Evolutionary conservation across 164 flowering plant species (phyloP), one percentile per base, ranked within the genome.

Genomic region (Nymphaea colorata): DNA sequence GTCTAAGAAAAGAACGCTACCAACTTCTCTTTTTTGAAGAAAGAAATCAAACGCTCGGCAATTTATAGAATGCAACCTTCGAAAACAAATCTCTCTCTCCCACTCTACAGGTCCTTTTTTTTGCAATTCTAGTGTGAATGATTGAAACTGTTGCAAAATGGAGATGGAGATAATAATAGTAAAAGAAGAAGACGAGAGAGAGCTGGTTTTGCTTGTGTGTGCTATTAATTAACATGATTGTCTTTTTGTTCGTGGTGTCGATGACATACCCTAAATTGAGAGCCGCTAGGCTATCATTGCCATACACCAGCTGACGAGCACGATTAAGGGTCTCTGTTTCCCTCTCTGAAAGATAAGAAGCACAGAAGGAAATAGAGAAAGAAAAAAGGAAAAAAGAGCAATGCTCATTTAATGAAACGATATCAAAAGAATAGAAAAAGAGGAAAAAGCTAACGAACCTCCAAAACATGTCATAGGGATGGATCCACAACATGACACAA

Each of bases 251-350:
- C 57, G 12, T 51, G 57, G 57, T 51, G 57, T 51, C 8, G 57
- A 51, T 25, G 57, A 65, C 72, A 42, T 80, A 89, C 91, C 96
- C 86, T 74, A 89, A 73, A 57, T 78, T 83, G 66, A 79, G 79
- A 67, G 76, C 76, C 57, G 85, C 81, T 63, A 85, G 51, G 82
- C 71, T 82, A 74, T 94, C 96, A 76, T 79, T 85, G 70, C 79
- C 74, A 81, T 80, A 89, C 63, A 94, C 97, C 67, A 94, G 87
- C 80, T 89, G 93, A 72, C 98, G 97, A 81, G 98, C 98, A 16
- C 82, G 80, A 82, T 89, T 87, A 82, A 94, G 83, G 51, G 90
- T 82, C 74, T 94, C 98, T 61, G 94, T 89, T 84, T 94, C 98
- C 75, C 98, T 87, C 75, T 94, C 98, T 94, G 57, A 51, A 51